Conservation (phyloP, 116 monocot genomes). For the Iris pallida region DNA sequence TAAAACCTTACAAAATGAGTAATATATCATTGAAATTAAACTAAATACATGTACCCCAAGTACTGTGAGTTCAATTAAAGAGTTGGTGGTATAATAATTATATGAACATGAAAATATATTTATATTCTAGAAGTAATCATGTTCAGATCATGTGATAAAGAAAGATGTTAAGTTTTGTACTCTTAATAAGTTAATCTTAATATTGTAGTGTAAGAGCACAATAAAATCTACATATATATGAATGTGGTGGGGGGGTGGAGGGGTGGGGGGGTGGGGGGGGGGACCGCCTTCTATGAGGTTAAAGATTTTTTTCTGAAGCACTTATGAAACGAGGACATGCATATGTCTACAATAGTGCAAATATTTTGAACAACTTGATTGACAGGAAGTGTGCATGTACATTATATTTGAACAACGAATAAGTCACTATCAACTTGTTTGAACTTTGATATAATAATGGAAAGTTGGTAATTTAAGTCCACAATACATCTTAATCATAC, state of each 20-base stretch:
- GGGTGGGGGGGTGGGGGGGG: too few species aligned
- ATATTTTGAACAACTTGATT: not conserved
- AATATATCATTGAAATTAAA: not conserved
- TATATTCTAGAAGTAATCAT: not conserved
- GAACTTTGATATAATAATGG: too few species aligned
- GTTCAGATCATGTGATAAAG: not conserved
- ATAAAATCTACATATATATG: not conserved
- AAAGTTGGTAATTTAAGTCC: too few species aligned
- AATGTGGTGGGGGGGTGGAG: too few species aligned
- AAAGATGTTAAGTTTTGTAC: not conserved
- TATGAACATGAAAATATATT: not conserved
- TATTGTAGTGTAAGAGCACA: not conserved
- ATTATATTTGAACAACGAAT: not conserved
- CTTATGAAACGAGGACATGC: not conserved
- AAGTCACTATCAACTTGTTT: too few species aligned
- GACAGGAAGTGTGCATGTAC: not conserved
- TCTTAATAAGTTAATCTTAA: not conserved
- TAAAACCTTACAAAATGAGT: not conserved
- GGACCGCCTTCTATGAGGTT: not conserved
- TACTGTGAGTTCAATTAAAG: not conserved
- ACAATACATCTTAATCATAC: too few species aligned
- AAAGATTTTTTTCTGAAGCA: not conserved
- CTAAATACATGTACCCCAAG: constrained; percentile 2
- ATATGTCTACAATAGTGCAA: not conserved
- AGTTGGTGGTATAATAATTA: not conserved